Evolutionary conservation across 176 grass and related monocot genomes (phyloP).

Genomic region (Pharus latifolius): DNA sequence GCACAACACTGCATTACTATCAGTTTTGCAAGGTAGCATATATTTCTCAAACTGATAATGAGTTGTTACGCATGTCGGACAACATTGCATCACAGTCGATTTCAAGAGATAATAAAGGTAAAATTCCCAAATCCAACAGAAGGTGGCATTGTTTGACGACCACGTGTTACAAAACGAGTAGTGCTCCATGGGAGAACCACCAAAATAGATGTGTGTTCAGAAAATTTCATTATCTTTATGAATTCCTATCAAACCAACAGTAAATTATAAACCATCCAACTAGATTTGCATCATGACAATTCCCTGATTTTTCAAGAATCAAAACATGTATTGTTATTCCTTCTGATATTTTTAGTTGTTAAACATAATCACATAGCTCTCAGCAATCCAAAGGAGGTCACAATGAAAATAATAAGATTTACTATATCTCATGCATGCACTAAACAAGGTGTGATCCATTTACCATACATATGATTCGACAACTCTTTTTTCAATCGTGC

Average conservation of each 20-base stretch:
- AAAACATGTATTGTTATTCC: neutral
- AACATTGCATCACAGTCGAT: neutral
- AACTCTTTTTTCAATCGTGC: neutral
- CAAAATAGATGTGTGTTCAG: neutral
- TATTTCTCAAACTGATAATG: neutral
- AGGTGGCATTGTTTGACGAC: no score
- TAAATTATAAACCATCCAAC: neutral
- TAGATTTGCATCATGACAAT: neutral
- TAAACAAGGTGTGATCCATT: no score
- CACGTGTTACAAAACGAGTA: no score
- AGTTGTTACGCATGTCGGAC: neutral
- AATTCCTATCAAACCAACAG: slow-evolving; percentile 4
- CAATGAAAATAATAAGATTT: neutral
- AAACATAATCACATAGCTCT: neutral
- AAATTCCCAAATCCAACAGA: no score
- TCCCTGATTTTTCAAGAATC: neutral
- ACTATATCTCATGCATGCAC: no score
- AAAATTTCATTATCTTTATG: neutral
- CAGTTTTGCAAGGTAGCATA: neutral
- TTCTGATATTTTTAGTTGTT: neutral
- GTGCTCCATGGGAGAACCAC: neutral
- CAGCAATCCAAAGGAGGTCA: neutral
- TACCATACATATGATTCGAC: slow-evolving; percentile 6
- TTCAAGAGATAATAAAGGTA: no score
- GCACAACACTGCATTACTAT: neutral